Conservation (phyloP, 31 red algal genomes). For the Odonthalia washingtoniensis region DNA sequence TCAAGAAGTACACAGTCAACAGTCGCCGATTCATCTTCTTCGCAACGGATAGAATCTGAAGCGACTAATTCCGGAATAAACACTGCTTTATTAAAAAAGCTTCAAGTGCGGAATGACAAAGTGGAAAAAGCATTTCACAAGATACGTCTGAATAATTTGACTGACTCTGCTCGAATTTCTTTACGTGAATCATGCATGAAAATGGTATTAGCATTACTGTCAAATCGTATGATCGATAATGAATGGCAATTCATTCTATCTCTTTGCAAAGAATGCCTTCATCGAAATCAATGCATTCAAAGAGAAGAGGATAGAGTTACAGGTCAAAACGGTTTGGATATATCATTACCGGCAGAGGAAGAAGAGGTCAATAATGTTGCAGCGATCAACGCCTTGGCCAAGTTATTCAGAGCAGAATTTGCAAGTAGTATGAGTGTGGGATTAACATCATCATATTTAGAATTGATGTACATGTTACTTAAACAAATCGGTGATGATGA, state of each 20-base stretch:
- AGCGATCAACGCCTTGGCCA: not conserved
- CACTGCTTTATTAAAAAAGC: not conserved
- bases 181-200: not conserved
- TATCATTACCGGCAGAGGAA: not conserved
- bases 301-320: not conserved
- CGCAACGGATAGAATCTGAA: not conserved
- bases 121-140: not conserved
- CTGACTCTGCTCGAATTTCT: not conserved
- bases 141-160: not conserved
- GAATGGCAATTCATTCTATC: not conserved
- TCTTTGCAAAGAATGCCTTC: not conserved
- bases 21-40: not conserved
- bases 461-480: conserved; percentile 21
- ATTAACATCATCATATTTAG: conserved; percentile 37
- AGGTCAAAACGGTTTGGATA: not conserved
- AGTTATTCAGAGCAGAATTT: conserved; percentile 36
- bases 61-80: not conserved
- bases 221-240: not conserved
- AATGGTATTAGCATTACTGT: not conserved
- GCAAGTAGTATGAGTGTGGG: conserved; percentile 56
- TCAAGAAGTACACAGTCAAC: not conserved
- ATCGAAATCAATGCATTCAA: not conserved
- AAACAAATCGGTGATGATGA: not conserved
- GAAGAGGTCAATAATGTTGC: not conserved
- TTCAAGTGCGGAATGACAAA: not conserved